phyloP scores from a whole-genome alignment of 305 asterid genomes.

The Rubia tinctorum region DNA sequence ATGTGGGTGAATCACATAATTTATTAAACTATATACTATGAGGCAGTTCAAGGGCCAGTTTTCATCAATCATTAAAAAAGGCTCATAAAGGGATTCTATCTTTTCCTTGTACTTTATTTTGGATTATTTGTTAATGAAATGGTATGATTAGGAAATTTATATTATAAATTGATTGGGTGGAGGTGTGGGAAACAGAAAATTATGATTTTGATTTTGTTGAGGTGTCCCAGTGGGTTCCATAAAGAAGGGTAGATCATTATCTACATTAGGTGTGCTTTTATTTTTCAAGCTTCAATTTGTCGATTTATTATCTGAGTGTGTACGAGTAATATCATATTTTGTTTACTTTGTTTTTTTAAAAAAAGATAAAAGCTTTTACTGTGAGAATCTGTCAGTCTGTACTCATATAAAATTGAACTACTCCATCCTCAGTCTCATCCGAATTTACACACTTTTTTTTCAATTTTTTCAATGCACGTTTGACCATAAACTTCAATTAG shows the following conservation, averaged over 20 bases:
- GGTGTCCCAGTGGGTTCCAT: conserved; percentile 19
- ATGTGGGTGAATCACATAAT: background rate
- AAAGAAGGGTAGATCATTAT: background rate
- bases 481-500: too few species aligned
- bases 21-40: background rate
- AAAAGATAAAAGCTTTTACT: too few species aligned
- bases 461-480: too few species aligned
- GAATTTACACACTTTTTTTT: too few species aligned
- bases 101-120: background rate
- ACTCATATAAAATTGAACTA: too few species aligned
- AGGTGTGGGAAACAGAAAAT: background rate
- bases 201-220: conserved; percentile 8
- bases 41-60: conserved; percentile 3
- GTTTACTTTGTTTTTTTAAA: too few species aligned
- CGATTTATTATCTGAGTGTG: background rate
- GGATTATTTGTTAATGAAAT: background rate
- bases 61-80: background rate
- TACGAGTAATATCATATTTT: too few species aligned
- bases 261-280: background rate
- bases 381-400: too few species aligned
- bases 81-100: background rate
- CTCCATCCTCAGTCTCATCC: too few species aligned
- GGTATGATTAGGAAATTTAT: background rate
- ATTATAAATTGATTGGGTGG: background rate
- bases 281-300: background rate